Evolutionary conservation across 2,329 filamentous ascomycete genomes (phyloP).

Genomic region (Fusarium mundagurra): DNA sequence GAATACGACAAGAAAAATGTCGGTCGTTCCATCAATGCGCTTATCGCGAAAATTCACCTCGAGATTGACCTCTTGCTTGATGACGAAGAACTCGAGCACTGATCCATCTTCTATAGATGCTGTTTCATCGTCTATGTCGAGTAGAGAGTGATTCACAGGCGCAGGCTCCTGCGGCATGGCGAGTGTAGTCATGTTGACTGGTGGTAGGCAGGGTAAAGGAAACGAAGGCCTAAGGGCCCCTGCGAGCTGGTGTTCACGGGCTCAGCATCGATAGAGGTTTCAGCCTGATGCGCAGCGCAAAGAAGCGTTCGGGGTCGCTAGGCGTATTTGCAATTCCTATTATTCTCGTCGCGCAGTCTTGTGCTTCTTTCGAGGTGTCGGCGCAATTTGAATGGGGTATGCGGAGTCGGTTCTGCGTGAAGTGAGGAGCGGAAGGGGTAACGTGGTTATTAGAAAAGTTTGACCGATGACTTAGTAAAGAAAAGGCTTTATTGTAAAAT

Average conservation of each 20-base stretch:
- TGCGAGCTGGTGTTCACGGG: constrained; percentile 33
- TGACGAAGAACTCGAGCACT: constrained; percentile 62
- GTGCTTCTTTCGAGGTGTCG: constrained; percentile 9
- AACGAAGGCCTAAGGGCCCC: constrained; percentile 41
- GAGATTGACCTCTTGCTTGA: constrained; percentile 88
- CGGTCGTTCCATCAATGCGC: constrained; percentile 79
- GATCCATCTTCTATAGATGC: constrained; percentile 49
- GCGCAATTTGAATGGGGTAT: constrained; percentile 29
- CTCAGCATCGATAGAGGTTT: constrained; percentile 37
- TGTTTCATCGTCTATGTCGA: constrained; percentile 46
- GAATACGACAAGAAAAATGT: constrained; percentile 78
- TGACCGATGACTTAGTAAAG: neutral
- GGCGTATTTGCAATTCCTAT: constrained; percentile 1
- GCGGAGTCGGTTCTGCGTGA: constrained; percentile 9
- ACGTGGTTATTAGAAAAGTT: neutral
- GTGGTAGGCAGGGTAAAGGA: constrained; percentile 32
- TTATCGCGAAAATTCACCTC: constrained; percentile 86
- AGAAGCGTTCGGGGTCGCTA: neutral
- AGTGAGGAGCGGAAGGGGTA: neutral
- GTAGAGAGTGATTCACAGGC: constrained; percentile 42
- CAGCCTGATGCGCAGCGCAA: neutral
- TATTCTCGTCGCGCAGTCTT: constrained; percentile 20
- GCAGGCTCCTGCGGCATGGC: constrained; percentile 32
- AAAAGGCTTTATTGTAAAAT: constrained; percentile 2
- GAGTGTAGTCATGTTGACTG: constrained; percentile 27